Base-by-base conservation (phyloP, 2,329 filamentous ascomycete species). In the Diplodia mutila region DNA sequence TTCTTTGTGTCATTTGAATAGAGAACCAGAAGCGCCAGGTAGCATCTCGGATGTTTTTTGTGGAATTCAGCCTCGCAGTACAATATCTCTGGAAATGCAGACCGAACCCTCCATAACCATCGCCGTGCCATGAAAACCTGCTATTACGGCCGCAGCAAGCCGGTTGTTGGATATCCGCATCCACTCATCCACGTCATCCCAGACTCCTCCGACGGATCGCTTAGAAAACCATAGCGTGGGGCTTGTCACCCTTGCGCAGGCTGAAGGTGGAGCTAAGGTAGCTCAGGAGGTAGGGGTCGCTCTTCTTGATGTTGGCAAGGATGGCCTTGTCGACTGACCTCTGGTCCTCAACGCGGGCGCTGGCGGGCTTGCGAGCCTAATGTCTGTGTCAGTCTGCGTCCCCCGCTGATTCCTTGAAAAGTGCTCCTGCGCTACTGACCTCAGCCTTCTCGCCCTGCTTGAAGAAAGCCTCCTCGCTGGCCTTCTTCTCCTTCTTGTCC, bases 141-240 rank as follows among this genome's bases (percentile, higher is more conserved):
- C 77, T 78, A 74, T 77, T 76, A 77, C 77, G 75, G 76, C 76
- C 73, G 75, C 75, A 76, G 76, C 74, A 74, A 75, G 74, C 76
- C 77, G 74, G 75, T 76, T 74, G 76, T 69, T 74, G 72, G 76
- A 76, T 76, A 76, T 78, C 77, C 78, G 77, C 39, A 76, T 76
- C 78, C 67, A 49, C 55, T 67, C 64, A 67, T 54, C 63, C 67
- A 68, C 61, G 52, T 61, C 52, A 59, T 65, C 59, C 61, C 53
- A 61, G 59, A 54, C 49, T 55, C 37, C 66, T 52, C 57, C 59
- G 49, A 63, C 59, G 48, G 75, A 71, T 72, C 75, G 69, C 71
- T 73, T 97, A 99, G 90, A 94, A 99, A 86, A 92, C 92, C 95
- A 99, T 98, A 90, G 97, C 92, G 87, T 99, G 95, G 85, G 95